A percentile compares a stretch with the other conserved stretches of the same genome.
Evolutionary conservation across 2,329 filamentous ascomycete genomes (phyloP).

Genomic region (Talaromyces sp.): DNA sequence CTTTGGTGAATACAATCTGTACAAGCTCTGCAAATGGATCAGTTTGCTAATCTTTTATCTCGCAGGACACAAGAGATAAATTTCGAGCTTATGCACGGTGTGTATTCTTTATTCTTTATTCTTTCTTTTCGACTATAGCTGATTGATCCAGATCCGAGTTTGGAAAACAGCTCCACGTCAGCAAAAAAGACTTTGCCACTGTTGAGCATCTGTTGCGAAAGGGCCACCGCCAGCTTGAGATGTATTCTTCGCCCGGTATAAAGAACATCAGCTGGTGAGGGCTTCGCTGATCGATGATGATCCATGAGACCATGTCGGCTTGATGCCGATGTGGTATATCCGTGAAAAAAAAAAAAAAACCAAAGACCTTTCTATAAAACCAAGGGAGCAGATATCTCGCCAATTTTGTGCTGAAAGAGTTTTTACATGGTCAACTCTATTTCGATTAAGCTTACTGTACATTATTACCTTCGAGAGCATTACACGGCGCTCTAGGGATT

Average conservation of each 20-base stretch:
- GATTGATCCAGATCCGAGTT: conserved; percentile 63
- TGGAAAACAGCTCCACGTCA: conserved; percentile 60
- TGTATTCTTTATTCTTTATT: conserved; percentile 1
- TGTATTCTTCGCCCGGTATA: conserved; percentile 74
- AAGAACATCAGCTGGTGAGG: conserved; percentile 58
- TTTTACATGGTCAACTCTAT: background rate
- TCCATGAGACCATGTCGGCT: background rate
- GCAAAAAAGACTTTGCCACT: conserved; percentile 79
- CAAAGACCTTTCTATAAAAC: too few relatives aligned
- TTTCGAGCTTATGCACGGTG: conserved; percentile 42
- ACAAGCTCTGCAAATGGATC: background rate
- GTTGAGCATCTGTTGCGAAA: conserved; percentile 83
- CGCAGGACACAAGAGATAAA: conserved; percentile 36
- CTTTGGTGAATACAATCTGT: conserved; percentile 50
- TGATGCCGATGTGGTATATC: too few relatives aligned
- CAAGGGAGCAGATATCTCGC: too few relatives aligned
- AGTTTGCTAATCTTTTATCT: background rate
- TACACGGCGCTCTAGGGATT: background rate
- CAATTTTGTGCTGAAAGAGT: background rate
- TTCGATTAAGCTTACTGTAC: background rate
- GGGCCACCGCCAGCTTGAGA: conserved; percentile 74
- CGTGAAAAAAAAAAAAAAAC: too few relatives aligned
- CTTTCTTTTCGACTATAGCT: conserved; percentile 3
- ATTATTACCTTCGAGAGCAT: background rate
- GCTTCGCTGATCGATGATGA: background rate